Percentiles rank a stretch among this genome's conserved stretches.
phyloP scores from a whole-genome alignment of 129 eudicot species.

The Ambrosia trifida region DNA sequence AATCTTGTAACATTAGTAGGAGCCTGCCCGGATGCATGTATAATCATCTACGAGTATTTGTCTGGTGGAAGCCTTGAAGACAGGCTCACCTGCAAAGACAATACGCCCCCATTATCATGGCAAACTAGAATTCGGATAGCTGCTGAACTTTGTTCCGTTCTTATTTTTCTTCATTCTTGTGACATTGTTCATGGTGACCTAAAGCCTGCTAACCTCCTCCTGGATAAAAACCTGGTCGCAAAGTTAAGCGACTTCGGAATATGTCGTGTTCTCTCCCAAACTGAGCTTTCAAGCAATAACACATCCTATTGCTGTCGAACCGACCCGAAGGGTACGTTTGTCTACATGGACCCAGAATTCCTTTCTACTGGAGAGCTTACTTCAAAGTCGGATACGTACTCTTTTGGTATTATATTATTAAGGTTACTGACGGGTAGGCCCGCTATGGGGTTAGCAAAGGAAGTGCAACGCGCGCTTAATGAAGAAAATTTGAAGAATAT shows the following conservation, averaged over 20 bases:
- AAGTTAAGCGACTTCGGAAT: slow-evolving; percentile 89
- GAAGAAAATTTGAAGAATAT: slow-evolving; percentile 57
- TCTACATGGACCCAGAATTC: slow-evolving; percentile 84
- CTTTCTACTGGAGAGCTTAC: slow-evolving; percentile 80
- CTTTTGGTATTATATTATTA: slow-evolving; percentile 77
- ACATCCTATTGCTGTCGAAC: slow-evolving; percentile 55
- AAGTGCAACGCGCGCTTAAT: slow-evolving; percentile 67
- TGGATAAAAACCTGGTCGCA: slow-evolving; percentile 60
- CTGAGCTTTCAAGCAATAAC: slow-evolving; percentile 47
- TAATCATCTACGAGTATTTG: slow-evolving; percentile 79
- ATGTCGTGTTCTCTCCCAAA: slow-evolving; percentile 52
- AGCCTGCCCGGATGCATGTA: slow-evolving; percentile 73
- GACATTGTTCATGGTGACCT: slow-evolving; percentile 76
- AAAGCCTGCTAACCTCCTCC: slow-evolving; percentile 77
- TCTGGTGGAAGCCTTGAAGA: slow-evolving; percentile 92
- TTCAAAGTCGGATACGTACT: slow-evolving; percentile 76
- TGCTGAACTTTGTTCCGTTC: slow-evolving; percentile 92
- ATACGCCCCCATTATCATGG: slow-evolving; percentile 85
- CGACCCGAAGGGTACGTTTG: slow-evolving; percentile 69
- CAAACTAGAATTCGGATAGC: slow-evolving; percentile 82
- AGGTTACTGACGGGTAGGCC: slow-evolving; percentile 79
- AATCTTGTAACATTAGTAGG: slow-evolving; percentile 85
- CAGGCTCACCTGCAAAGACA: slow-evolving; percentile 81
- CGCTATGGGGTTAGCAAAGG: slow-evolving; percentile 63
- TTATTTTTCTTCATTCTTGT: slow-evolving; percentile 80